Evolutionary conservation across 2,329 filamentous ascomycete genomes (phyloP).

Genomic region (Colletotrichum falcatum): DNA sequence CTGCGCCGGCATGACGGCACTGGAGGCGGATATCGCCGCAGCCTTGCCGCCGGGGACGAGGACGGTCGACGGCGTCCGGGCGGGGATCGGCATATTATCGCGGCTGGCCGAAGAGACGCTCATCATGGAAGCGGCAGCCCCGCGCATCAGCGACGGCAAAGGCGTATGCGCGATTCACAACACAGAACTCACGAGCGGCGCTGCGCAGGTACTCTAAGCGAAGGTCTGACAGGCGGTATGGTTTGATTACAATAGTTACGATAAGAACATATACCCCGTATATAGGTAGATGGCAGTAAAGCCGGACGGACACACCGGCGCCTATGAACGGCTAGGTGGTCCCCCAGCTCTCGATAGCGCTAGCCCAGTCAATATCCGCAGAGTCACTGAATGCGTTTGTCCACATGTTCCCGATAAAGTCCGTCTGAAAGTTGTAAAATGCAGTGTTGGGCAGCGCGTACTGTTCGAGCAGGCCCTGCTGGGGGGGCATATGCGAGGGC

Average conservation of each 20-base stretch:
- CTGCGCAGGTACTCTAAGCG: background rate
- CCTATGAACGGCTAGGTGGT: background rate
- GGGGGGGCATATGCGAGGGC: background rate
- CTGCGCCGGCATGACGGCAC: conserved; percentile 29
- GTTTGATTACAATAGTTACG: background rate
- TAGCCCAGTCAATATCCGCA: conserved; percentile 28
- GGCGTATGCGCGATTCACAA: background rate
- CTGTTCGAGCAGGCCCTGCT: conserved; percentile 12
- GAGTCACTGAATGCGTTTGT: conserved; percentile 31
- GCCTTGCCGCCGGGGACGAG: background rate
- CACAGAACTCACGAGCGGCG: background rate
- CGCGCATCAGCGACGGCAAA: background rate
- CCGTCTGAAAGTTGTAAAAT: conserved; percentile 26
- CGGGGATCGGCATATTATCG: conserved; percentile 22
- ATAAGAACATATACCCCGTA: background rate
- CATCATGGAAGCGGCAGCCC: background rate
- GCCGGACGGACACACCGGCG: background rate
- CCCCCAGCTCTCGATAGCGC: conserved; percentile 21
- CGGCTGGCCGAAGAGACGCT: background rate
- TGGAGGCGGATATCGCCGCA: conserved; percentile 10
- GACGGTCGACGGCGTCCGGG: conserved; percentile 29
- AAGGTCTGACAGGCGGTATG: background rate
- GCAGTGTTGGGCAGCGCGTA: conserved; percentile 22
- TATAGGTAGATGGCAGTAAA: background rate
- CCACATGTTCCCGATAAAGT: conserved; percentile 31